Evolutionary conservation across 2,329 filamentous ascomycete species (phyloP), one percentile per base, ranked within the genome.

Genomic region (Cladophialophora immunda): DNA sequence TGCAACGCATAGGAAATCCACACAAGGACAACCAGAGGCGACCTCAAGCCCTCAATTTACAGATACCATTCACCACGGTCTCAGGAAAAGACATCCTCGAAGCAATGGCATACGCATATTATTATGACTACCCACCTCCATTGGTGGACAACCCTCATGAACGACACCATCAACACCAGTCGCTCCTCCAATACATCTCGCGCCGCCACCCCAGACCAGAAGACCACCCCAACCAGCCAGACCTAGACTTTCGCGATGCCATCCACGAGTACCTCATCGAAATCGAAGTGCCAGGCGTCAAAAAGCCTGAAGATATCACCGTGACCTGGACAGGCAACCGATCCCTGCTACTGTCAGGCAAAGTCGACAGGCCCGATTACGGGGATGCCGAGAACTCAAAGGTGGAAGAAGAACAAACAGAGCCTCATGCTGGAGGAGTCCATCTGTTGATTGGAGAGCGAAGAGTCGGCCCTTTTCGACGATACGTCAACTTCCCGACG

Each of bases 141-240:
- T 50, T 69, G 25, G 68, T 70, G 27, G 70, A 70, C 60, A 65
- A 70, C 41, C 62, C 56, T 9, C 65, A 68, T 50, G 68, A 69
- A 45, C 62, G 66, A 36, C 52, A 61, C 47, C 70, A 69, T 58
- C 68, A 68, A 45, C 67, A 67, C 34, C 62, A 68, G 59, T 66
- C 38, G 15, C 55, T 68, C 11, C 52, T 69, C 29, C 66, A 67
- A 58, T 70, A 65, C 36, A 55, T 68, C 2, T 36, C 60, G 3
- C 70, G 58, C 41, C 58, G 67, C 34, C 65, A 66, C 41, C 62
- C 67, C 4, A 41, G 66, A 25, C 66, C 66, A 32, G 66, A 71
- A 57, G 64, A 68, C n/a, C 64, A 71, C 58, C 68, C 68, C n/a
- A 70, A 71, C 62, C 66, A 71, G 27, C 68, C 68, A 13, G 66